Evolutionary conservation across 2,329 filamentous ascomycete species (phyloP).

Genomic region (Stagonosporopsis tanaceti): DNA sequence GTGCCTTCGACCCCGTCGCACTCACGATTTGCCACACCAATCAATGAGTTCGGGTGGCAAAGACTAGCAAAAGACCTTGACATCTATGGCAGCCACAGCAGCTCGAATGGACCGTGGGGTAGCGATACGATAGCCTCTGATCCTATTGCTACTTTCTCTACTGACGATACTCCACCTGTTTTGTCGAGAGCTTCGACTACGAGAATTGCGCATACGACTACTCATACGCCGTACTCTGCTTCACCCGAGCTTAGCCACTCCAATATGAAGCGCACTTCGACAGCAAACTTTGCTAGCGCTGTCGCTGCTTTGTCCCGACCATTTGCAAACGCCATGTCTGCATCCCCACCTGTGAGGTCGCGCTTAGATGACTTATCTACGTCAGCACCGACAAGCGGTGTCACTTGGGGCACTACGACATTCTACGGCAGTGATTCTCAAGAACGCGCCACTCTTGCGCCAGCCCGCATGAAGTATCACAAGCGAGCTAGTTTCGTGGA

Average conservation of each 20-base stretch:
- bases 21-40: constrained; percentile 42
- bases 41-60: constrained; percentile 44
- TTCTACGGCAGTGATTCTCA: constrained; percentile 49
- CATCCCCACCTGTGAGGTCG: constrained; percentile 49
- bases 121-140: constrained; percentile 51
- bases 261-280: constrained; percentile 42
- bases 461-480: constrained; percentile 47
- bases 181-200: constrained; percentile 51
- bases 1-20: constrained; percentile 43
- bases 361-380: constrained; percentile 52
- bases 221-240: constrained; percentile 53
- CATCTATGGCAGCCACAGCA: constrained; percentile 59
- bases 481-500: constrained; percentile 50
- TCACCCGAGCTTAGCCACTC: constrained; percentile 51
- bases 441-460: constrained; percentile 34
- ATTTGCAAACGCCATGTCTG: constrained; percentile 48
- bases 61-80: constrained; percentile 41
- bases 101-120: constrained; percentile 60
- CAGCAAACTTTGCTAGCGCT: constrained; percentile 51
- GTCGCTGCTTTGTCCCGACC: constrained; percentile 52
- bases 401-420: constrained; percentile 57
- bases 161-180: constrained; percentile 61
- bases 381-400: constrained; percentile 52
- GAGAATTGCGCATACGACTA: constrained; percentile 45
- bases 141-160: constrained; percentile 61